phyloP scores from a whole-genome alignment of 192 early-diverging fungal species.

The Hyaloraphidium curvatum region DNA sequence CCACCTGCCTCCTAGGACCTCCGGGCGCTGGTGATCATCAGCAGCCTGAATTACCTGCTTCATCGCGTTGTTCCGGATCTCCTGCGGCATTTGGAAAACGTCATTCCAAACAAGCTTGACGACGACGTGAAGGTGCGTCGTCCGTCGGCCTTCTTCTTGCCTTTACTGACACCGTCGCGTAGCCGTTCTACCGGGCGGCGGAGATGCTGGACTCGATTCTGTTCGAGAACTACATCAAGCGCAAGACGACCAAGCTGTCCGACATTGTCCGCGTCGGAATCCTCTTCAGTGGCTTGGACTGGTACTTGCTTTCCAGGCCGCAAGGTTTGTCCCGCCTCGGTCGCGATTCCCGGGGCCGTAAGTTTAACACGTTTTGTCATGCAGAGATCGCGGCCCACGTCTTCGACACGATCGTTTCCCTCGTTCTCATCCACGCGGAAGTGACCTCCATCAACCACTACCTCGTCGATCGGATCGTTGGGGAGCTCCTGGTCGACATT shows the following conservation, averaged over 20 bases:
- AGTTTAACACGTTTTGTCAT: background rate
- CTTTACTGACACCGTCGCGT: background rate
- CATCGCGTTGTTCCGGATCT: conserved; percentile 56
- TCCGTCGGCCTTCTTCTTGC: background rate
- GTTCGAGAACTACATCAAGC: conserved; percentile 70
- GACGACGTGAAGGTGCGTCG: conserved; percentile 34
- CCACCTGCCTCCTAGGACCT: conserved; percentile 39
- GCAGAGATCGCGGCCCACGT: conserved; percentile 75
- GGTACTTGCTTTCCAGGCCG: conserved; percentile 52
- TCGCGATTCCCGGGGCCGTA: background rate
- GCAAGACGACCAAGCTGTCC: conserved; percentile 42
- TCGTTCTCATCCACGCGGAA: conserved; percentile 81
- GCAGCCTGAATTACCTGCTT: conserved; percentile 59
- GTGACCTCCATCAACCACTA: conserved; percentile 65
- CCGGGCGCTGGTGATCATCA: conserved; percentile 59
- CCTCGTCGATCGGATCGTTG: conserved; percentile 56
- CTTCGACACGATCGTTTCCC: conserved; percentile 57
- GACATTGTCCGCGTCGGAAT: conserved; percentile 62
- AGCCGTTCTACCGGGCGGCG: conserved; percentile 48
- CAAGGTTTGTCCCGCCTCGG: conserved; percentile 26
- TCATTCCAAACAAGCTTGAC: conserved; percentile 36
- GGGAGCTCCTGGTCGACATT: conserved; percentile 47
- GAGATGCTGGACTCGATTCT: conserved; percentile 62
- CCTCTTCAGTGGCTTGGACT: conserved; percentile 71
- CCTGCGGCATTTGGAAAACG: conserved; percentile 42